phyloP scores from a whole-genome alignment of 75 land plant species.

The Sequoia sempervirens region DNA sequence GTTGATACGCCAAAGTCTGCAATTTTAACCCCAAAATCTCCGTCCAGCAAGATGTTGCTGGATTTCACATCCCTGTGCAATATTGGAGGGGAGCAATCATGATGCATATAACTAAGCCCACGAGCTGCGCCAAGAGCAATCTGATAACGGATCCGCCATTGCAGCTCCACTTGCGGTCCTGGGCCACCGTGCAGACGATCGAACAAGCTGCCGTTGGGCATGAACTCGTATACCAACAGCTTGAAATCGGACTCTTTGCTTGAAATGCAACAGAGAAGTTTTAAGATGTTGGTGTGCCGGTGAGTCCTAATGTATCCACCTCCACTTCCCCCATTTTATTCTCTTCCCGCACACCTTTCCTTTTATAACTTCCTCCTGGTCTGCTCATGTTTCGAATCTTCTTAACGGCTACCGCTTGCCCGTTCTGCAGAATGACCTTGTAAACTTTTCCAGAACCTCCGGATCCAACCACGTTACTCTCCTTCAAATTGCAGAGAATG shows the following conservation, averaged over 20 bases:
- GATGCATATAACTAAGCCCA: slow-evolving; percentile 39
- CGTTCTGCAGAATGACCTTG: slow-evolving; percentile 27
- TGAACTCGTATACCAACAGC: slow-evolving; percentile 48
- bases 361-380: too few species aligned
- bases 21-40: too few species aligned
- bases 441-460: slow-evolving; percentile 55
- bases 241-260: slow-evolving; percentile 11
- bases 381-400: background rate
- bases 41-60: slow-evolving; percentile 22
- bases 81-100: slow-evolving; percentile 41
- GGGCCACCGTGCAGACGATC: slow-evolving; percentile 8
- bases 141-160: slow-evolving; percentile 35
- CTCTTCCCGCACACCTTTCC: background rate
- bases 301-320: slow-evolving; percentile 28
- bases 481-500: slow-evolving; percentile 34
- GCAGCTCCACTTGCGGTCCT: slow-evolving; percentile 8
- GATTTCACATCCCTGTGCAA: slow-evolving; percentile 56
- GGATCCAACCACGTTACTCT: slow-evolving; percentile 33
- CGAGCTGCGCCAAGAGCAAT: background rate
- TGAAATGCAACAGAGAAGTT: slow-evolving; percentile 36
- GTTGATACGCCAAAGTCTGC: slow-evolving; percentile 30
- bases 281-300: slow-evolving; percentile 54
- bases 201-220: slow-evolving; percentile 42
- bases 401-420: background rate
- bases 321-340: slow-evolving; percentile 25